A percentile compares a stretch with the other conserved stretches of the same genome.
phyloP scores from a whole-genome alignment of 768 basidiomycete genomes.

The Termitomyces titanicus region DNA sequence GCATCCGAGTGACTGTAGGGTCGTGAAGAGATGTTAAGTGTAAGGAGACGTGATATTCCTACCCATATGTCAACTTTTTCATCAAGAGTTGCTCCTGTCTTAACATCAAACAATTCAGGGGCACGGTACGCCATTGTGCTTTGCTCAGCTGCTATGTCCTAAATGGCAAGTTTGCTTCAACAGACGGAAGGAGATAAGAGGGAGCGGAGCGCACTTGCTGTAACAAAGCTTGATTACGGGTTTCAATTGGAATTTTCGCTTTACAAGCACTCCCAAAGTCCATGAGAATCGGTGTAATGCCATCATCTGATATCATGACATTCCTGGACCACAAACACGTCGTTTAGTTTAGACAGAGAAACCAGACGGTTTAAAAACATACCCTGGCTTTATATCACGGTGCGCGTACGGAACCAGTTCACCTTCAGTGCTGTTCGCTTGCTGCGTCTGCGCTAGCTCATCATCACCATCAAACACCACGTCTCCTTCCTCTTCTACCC shows the following conservation, averaged over 20 bases:
- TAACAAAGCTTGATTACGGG: constrained; percentile 79
- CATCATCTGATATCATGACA: constrained; percentile 95
- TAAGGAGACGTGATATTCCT: constrained; percentile 21
- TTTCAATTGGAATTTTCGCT: constrained; percentile 80
- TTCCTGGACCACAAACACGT: constrained; percentile 51
- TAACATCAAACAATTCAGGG: constrained; percentile 96
- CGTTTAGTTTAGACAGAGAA: not conserved
- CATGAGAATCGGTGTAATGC: constrained; percentile 87
- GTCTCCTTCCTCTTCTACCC: constrained; percentile 50
- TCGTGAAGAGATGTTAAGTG: not conserved
- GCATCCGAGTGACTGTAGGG: constrained; percentile 83
- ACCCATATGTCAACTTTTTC: constrained; percentile 99
- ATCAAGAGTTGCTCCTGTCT: constrained; percentile 80
- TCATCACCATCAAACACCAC: constrained; percentile 81
- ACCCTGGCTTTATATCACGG: constrained; percentile 96
- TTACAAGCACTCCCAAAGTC: constrained; percentile 93
- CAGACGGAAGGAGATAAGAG: not conserved
- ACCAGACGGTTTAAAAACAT: constrained; percentile 23
- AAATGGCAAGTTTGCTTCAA: constrained; percentile 1
- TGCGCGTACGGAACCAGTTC: constrained; percentile 91
- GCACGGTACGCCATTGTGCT: constrained; percentile 99
- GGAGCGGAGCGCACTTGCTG: constrained; percentile 62
- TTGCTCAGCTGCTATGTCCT: constrained; percentile 96
- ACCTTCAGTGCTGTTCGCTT: constrained; percentile 27
- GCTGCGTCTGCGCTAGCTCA: constrained; percentile 46